These are phyloP conservation scores for Verticillium alfalfae DNA, from an alignment of 2,329 filamentous ascomycete genomes.

Conservation along the genomic window DNA sequence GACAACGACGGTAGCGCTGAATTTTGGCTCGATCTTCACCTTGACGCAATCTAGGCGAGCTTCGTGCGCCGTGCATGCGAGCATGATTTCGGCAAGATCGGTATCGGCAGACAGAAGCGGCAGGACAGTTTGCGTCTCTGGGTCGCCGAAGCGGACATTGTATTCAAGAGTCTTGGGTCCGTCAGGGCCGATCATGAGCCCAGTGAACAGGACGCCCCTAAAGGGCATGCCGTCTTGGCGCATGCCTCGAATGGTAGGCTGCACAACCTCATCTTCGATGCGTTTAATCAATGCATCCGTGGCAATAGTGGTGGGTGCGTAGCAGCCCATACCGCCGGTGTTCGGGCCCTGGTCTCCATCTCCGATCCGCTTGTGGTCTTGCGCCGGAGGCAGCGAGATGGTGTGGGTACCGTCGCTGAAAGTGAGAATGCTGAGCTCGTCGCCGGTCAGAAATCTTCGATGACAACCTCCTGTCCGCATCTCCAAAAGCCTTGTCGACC, in stretches of 20 bases:
- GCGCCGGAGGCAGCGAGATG: conserved; percentile 60
- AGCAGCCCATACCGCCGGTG: conserved; percentile 73
- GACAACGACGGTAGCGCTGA: conserved; percentile 77
- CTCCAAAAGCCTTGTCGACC: conserved; percentile 59
- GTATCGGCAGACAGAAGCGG: conserved; percentile 67
- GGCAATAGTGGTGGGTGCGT: conserved; percentile 57
- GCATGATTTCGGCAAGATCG: conserved; percentile 78
- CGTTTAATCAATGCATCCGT: conserved; percentile 44
- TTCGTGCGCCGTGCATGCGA: conserved; percentile 61
- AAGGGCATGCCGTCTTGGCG: conserved; percentile 68
- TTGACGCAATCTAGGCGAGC: conserved; percentile 61
- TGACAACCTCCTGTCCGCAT: conserved; percentile 63
- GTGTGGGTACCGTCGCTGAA: conserved; percentile 64
- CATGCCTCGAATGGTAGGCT: conserved; percentile 59
- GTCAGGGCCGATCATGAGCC: conserved; percentile 73
- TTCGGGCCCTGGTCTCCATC: conserved; percentile 66
- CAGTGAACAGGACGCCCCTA: conserved; percentile 69
- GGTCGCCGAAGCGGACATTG: conserved; percentile 85
- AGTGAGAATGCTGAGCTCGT: conserved; percentile 63
- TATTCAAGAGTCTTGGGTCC: conserved; percentile 81
- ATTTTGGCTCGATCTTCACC: conserved; percentile 57
- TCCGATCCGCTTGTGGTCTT: conserved; percentile 67
- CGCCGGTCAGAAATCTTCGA: conserved; percentile 65
- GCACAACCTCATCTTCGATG: conserved; percentile 53
- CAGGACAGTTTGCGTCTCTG: conserved; percentile 78